Conservation (phyloP, 371 early-diverging fungal species). For the Funneliformis caledonium region DNA sequence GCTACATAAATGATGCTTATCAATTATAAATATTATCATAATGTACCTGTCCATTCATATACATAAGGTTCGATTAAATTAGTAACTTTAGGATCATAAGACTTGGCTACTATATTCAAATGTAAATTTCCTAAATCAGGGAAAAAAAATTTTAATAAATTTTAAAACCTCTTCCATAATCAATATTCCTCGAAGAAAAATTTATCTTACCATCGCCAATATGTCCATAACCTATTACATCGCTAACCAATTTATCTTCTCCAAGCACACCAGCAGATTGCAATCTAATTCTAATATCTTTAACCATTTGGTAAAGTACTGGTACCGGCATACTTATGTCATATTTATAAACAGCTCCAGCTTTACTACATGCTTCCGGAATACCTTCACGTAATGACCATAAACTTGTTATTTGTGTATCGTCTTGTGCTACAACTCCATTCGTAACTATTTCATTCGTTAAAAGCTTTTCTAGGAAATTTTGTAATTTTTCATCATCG, state of each 20-base stretch:
- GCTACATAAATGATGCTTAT: background rate
- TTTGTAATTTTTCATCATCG: constrained; percentile 83
- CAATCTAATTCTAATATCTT: constrained; percentile 76
- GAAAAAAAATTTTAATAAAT: background rate
- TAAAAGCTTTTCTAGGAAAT: constrained; percentile 73
- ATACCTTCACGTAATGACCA: constrained; percentile 95
- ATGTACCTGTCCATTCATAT: constrained; percentile 84
- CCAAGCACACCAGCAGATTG: constrained; percentile 59
- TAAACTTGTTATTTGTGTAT: constrained; percentile 65
- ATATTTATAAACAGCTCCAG: constrained; percentile 90
- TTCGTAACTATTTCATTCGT: constrained; percentile 73
- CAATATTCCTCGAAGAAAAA: background rate
- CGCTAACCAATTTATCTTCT: constrained; percentile 61
- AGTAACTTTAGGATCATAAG: constrained; percentile 61
- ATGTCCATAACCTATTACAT: constrained; percentile 92
- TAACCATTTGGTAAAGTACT: constrained; percentile 83
- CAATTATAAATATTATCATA: background rate
- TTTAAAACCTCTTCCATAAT: background rate
- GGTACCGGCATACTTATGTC: constrained; percentile 90
- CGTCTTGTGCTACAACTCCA: constrained; percentile 92
- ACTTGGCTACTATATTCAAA: constrained; percentile 82
- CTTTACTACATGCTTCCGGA: constrained; percentile 86
- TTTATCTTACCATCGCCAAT: constrained; percentile 72
- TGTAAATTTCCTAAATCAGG: constrained; percentile 79
- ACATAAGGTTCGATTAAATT: constrained; percentile 89